Percentiles rank a stretch among this genome's conserved stretches.
These are phyloP conservation scores for Usnea hakonensis DNA, from an alignment of 495 filamentous ascomycete species.

Conservation along the genomic window DNA sequence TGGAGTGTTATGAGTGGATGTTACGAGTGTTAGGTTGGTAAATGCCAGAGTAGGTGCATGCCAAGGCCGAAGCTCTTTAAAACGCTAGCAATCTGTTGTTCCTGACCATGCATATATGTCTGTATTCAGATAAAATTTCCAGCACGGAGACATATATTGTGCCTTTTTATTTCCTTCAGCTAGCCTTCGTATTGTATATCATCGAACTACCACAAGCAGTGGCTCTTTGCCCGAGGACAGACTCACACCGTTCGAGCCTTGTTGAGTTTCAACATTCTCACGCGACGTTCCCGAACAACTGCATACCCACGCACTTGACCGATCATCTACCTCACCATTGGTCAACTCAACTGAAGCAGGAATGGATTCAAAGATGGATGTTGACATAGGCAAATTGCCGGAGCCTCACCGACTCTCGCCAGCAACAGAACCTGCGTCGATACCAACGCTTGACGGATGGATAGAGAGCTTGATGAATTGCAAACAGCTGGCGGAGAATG, in stretches of 20 bases:
- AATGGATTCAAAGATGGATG: slow-evolving; percentile 99
- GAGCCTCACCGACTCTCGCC: slow-evolving; percentile 70
- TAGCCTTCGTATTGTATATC: not conserved
- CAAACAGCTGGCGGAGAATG: slow-evolving; percentile 91
- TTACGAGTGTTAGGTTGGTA: not conserved
- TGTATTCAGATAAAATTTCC: not conserved
- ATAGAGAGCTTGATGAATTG: slow-evolving; percentile 97
- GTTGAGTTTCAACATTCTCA: not conserved
- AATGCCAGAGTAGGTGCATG: too few species aligned
- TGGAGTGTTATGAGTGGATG: not conserved
- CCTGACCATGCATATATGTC: not conserved
- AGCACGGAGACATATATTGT: not conserved
- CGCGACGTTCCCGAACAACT: not conserved
- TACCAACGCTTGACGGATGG: slow-evolving; percentile 93
- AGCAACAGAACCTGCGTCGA: slow-evolving; percentile 72
- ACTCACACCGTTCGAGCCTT: not conserved
- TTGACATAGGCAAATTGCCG: slow-evolving; percentile 67
- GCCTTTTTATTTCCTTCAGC: not conserved
- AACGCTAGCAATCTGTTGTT: not conserved
- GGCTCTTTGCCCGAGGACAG: not conserved
- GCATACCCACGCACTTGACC: not conserved
- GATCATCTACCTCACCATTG: not conserved
- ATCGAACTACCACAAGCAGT: not conserved
- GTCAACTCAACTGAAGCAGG: slow-evolving; percentile 11
- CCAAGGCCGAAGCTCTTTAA: not conserved